phyloP scores from a whole-genome alignment of 768 basidiomycete genomes.

The Tricholoma saponaceum region DNA sequence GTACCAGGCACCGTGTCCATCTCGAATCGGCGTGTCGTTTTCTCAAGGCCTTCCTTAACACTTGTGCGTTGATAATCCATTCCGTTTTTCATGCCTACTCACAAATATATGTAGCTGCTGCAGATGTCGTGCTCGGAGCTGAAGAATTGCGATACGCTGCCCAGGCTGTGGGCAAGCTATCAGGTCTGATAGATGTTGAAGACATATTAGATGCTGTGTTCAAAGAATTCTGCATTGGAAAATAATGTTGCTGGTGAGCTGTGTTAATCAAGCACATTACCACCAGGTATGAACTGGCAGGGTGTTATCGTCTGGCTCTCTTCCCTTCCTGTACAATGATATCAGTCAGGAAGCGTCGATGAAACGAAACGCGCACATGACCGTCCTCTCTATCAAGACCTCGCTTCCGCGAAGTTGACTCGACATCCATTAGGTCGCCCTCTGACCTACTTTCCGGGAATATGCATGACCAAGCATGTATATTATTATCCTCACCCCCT shows the following conservation, averaged over 20 bases:
- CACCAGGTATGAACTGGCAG: background rate
- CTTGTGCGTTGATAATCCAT: conserved; percentile 5
- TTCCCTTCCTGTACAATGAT: conserved; percentile 12
- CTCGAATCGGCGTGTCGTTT: conserved; percentile 62
- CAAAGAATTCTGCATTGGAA: conserved; percentile 86
- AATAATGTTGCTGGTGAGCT: conserved; percentile 24
- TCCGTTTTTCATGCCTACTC: background rate
- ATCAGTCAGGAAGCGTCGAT: background rate
- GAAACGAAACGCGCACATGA: conserved; percentile 13
- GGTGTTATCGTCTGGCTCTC: conserved; percentile 9
- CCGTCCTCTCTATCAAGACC: conserved; percentile 18
- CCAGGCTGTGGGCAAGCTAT: conserved; percentile 78
- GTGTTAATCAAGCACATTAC: background rate
- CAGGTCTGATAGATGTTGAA: conserved; percentile 76
- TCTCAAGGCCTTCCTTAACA: conserved; percentile 56
- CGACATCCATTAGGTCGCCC: conserved; percentile 24
- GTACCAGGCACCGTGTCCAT: conserved; percentile 75
- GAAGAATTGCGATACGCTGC: conserved; percentile 89
- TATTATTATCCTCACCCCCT: conserved; percentile 48
- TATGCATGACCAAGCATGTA: conserved; percentile 36
- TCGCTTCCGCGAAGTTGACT: conserved; percentile 17
- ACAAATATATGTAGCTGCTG: conserved; percentile 34
- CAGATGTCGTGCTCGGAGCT: conserved; percentile 79
- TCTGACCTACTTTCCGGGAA: conserved; percentile 1
- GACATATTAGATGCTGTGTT: conserved; percentile 83